Conservation (phyloP, 129 eudicot genomes). For the Pseudognaphalium luteoalbum region DNA sequence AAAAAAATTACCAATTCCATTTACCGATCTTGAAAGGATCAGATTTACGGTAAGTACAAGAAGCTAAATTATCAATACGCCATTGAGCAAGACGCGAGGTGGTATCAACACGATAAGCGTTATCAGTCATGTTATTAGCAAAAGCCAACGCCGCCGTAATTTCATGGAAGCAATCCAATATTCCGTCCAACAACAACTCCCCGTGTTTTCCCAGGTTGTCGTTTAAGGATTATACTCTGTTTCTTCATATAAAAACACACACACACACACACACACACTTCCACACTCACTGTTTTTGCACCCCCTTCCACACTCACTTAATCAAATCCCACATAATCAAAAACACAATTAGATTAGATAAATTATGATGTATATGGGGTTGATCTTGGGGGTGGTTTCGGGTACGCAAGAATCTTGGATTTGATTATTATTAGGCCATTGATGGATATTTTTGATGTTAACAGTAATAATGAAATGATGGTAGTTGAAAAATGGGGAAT, state of each 20-base stretch:
- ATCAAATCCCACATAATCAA: background rate
- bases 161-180: slow-evolving; percentile 86
- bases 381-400: slow-evolving; percentile 35
- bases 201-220: slow-evolving; percentile 91
- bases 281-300: slow-evolving; percentile 9
- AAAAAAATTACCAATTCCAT: slow-evolving; percentile 72
- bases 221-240: slow-evolving; percentile 32
- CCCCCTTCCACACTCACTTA: too few relatives aligned
- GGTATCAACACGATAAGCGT: slow-evolving; percentile 75
- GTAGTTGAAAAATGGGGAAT: background rate
- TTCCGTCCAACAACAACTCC: slow-evolving; percentile 55
- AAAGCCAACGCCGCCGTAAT: slow-evolving; percentile 55
- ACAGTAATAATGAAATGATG: background rate
- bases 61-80: slow-evolving; percentile 77
- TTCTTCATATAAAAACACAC: slow-evolving; percentile 30
- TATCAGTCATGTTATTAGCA: slow-evolving; percentile 48
- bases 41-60: slow-evolving; percentile 81
- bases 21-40: slow-evolving; percentile 96
- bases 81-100: slow-evolving; percentile 98
- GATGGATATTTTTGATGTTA: slow-evolving; percentile 30
- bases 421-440: slow-evolving; percentile 53
- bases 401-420: slow-evolving; percentile 56
- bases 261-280: slow-evolving; percentile 18
- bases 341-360: background rate
- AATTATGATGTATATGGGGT: background rate